Base-by-base conservation (phyloP, 75 land plant genomes). In the Adiantum capillusveneris region DNA sequence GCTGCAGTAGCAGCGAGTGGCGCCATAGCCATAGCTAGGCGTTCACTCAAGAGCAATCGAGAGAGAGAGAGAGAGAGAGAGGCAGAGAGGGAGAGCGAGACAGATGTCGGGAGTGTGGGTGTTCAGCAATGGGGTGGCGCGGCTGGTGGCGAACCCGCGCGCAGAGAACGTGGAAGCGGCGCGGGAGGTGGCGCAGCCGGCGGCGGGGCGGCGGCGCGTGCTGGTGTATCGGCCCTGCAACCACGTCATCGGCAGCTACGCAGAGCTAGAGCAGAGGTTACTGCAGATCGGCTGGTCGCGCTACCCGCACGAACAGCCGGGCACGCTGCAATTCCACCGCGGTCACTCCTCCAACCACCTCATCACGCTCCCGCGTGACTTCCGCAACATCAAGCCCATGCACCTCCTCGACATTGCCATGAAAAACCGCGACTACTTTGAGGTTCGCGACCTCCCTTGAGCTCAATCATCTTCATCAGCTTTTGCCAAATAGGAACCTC, bases 101-200 rank as follows among this genome's bases (percentile, higher is more conserved):
- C n/a, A n/a, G n/a, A 71, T 71, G 73, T 39, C 68, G 2, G 73
- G 73, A 31, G 73, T 71, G 60, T 71, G 73, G 73, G 53, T 64
- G 25, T 71, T 71, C 67, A 46, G 21, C 68, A 58, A 71, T 50
- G 73, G 73, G 22, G 73, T 64, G 25, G 59, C 73, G 24, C 12
- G 61, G 52, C 65, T 71, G 22, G 73, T 64, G 1, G 25, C 43
- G 56, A 34, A 70, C 41, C 72, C 72, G n/a, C 59, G 36, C 49
- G 60, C 60, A 22, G 59, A 70, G 31, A 31, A 57, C 18, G 20
- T 41, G 17, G 68, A 70, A 16, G 44, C 18, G 2, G 30, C 46
- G 25, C 37, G 27, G 31, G 31, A 36, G 48, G 37, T 34, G 37
- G 9, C 37, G 9, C 7, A 3, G 3, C 14, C 12, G 17, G 49